A percentile compares a stretch with the other conserved stretches of the same genome.
Evolutionary conservation across 257 asterid species (phyloP).

Genomic region (Przewalskia tangutica): DNA sequence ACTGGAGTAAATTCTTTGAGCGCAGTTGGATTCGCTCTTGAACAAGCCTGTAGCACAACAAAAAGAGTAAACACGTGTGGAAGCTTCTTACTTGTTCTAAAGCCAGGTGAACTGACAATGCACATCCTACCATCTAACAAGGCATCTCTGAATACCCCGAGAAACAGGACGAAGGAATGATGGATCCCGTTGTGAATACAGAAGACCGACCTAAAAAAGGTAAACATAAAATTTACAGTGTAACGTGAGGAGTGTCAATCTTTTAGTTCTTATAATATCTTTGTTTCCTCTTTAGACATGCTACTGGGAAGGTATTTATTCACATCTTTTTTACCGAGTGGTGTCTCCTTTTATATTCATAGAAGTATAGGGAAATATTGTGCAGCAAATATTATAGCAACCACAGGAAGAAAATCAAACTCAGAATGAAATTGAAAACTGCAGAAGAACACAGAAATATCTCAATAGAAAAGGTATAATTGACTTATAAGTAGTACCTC

Average conservation of each 20-base stretch:
- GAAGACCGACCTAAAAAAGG: slow-evolving; percentile 57
- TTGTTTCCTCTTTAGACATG: not conserved
- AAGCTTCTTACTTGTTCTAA: slow-evolving; percentile 14
- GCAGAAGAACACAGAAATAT: not conserved
- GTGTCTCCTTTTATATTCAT: not conserved
- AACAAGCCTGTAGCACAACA: slow-evolving; percentile 62
- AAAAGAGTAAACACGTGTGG: slow-evolving; percentile 10
- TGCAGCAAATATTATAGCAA: not conserved
- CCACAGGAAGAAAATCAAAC: not conserved
- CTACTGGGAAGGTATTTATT: too few relatives aligned
- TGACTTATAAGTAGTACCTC: slow-evolving; percentile 40
- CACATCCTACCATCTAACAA: slow-evolving; percentile 77
- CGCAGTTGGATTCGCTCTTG: slow-evolving; percentile 52
- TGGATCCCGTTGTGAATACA: slow-evolving; percentile 82
- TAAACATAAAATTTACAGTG: not conserved
- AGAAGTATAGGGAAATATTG: not conserved
- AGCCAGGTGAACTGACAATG: slow-evolving; percentile 1
- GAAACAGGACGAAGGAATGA: slow-evolving; percentile 75
- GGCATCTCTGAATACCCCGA: slow-evolving; percentile 88
- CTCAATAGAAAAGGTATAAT: not conserved
- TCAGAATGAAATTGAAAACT: not conserved
- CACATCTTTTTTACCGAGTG: not conserved
- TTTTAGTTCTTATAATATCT: not conserved
- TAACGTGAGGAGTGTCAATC: not conserved
- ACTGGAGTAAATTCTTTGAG: slow-evolving; percentile 32